phyloP scores from a whole-genome alignment of 768 basidiomycete genomes.

The Glaciozyma martinii region DNA sequence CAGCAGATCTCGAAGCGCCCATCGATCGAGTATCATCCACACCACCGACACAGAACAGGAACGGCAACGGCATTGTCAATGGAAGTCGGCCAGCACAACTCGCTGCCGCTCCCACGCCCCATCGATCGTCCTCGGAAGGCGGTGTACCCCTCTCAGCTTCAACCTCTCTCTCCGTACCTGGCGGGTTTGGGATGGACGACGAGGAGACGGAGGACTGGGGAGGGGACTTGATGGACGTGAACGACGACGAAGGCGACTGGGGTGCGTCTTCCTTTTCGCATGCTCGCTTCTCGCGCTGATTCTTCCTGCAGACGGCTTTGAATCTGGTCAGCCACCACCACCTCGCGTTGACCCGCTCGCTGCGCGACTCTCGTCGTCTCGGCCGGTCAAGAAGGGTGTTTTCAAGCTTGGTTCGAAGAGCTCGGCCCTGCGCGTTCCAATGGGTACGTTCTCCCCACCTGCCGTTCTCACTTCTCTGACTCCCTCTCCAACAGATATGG shows the following conservation, averaged over 20 bases:
- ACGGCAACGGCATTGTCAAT: background rate
- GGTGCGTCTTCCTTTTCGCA: constrained; percentile 48
- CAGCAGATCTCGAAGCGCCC: constrained; percentile 59
- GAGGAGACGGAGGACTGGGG: constrained; percentile 52
- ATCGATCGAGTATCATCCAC: constrained; percentile 20
- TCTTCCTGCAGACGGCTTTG: constrained; percentile 57
- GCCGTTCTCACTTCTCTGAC: background rate
- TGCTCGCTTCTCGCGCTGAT: background rate
- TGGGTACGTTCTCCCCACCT: constrained; percentile 5
- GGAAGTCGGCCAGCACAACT: background rate
- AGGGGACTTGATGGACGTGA: constrained; percentile 81
- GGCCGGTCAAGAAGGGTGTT: constrained; percentile 22
- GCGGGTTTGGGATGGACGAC: constrained; percentile 31
- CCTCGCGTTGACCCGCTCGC: constrained; percentile 18
- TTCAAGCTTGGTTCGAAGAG: constrained; percentile 15
- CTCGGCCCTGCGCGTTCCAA: constrained; percentile 13
- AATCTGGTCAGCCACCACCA: constrained; percentile 43
- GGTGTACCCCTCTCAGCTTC: background rate
- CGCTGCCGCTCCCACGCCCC: background rate
- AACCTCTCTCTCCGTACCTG: constrained; percentile 39
- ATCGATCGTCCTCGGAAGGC: background rate
- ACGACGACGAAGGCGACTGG: constrained; percentile 91
- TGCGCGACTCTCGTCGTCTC: constrained; percentile 12
- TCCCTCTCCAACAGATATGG: constrained; percentile 13
- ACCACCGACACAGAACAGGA: background rate